phyloP scores from a whole-genome alignment of 257 asterid genomes.

The Ehretia macrophylla region DNA sequence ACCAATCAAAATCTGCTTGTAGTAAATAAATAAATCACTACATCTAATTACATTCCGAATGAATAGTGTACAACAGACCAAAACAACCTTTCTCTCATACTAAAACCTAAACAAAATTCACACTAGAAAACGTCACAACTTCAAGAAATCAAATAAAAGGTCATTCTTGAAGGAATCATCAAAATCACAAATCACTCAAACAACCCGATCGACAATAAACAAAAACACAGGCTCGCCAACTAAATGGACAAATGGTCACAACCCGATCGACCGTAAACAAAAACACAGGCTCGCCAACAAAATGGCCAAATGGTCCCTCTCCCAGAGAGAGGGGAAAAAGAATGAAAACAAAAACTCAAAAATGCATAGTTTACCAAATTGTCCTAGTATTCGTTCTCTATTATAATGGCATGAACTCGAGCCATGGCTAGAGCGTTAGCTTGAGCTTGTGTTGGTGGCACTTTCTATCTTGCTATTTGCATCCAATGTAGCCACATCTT shows the following conservation, averaged over 20 bases:
- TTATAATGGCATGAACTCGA: constrained; percentile 32
- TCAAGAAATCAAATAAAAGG: constrained; percentile 46
- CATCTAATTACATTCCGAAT: too few relatives aligned
- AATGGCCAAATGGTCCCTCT: neutral
- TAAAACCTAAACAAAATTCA: constrained; percentile 6
- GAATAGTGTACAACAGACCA: neutral
- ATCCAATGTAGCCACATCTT: constrained; percentile 17
- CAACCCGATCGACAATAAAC: constrained; percentile 6
- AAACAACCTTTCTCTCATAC: neutral
- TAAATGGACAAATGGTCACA: too few relatives aligned
- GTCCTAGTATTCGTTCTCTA: constrained; percentile 26
- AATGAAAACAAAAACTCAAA: constrained; percentile 7
- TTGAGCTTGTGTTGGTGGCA: constrained; percentile 45
- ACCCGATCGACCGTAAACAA: too few relatives aligned
- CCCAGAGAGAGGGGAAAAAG: neutral
- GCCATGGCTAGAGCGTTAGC: constrained; percentile 27
- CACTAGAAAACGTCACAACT: constrained; percentile 13
- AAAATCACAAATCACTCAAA: constrained; percentile 25
- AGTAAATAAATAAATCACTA: too few relatives aligned
- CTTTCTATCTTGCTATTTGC: constrained; percentile 24
- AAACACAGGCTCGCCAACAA: too few relatives aligned
- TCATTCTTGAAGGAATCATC: constrained; percentile 50
- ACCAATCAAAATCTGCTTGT: too few relatives aligned
- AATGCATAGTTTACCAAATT: neutral
- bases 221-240: too few relatives aligned